Percentiles rank a stretch among this genome's conserved stretches.
These are phyloP conservation scores for Allomyces arbusculus DNA, from an alignment of 192 early-diverging fungal genomes.

Conservation along the genomic window DNA sequence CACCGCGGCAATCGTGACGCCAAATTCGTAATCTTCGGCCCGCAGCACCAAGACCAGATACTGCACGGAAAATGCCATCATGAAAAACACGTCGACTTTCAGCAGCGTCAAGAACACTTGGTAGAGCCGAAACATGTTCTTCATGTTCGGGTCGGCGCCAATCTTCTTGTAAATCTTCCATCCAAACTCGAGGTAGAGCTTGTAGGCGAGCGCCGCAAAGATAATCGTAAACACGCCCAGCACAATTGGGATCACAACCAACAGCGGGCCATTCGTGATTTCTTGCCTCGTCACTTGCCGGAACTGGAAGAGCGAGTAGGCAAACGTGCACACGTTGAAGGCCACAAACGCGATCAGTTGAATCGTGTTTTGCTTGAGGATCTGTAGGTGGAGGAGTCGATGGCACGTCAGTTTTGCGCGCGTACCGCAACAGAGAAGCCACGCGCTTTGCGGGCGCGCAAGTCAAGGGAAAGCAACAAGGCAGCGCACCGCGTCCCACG, in stretches of 20 bases:
- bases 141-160: conserved; percentile 52
- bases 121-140: conserved; percentile 53
- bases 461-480: conserved; percentile 2
- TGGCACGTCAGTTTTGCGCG: background rate
- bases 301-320: conserved; percentile 49
- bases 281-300: conserved; percentile 21
- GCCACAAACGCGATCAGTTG: conserved; percentile 58
- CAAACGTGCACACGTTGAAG: conserved; percentile 43
- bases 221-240: conserved; percentile 25
- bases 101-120: conserved; percentile 62
- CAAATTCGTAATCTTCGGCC: too few species aligned
- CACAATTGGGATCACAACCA: conserved; percentile 36
- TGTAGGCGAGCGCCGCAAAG: conserved; percentile 24
- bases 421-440: conserved; percentile 1
- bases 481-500: conserved; percentile 55
- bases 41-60: conserved; percentile 18
- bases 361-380: conserved; percentile 81
- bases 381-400: conserved; percentile 13
- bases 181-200: conserved; percentile 58
- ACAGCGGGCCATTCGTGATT: conserved; percentile 8
- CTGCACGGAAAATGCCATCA: conserved; percentile 57
- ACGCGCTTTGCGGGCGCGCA: background rate
- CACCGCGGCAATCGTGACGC: conserved; percentile 10
- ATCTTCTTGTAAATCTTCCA: conserved; percentile 71
- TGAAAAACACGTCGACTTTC: conserved; percentile 64